phyloP scores from a whole-genome alignment of 345 rosid species.

The Salix arbutifolia region DNA sequence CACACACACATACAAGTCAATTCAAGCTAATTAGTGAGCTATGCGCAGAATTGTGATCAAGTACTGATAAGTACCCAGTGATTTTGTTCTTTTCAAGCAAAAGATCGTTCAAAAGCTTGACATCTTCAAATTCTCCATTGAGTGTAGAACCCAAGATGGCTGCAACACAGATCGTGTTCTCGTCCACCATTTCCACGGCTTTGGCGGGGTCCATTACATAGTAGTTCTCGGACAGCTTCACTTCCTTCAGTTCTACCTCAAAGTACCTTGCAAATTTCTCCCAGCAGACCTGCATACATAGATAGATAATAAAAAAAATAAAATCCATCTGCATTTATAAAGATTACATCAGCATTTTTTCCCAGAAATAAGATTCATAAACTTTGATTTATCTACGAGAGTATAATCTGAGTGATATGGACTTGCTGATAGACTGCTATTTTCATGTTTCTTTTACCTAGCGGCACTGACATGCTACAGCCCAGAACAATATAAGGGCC shows the following conservation, averaged over 20 bases:
- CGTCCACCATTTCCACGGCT: conserved; percentile 92
- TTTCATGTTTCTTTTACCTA: background rate
- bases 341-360: no score
- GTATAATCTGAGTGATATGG: background rate
- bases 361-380: background rate
- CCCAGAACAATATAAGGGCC: background rate
- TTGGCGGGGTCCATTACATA: conserved; percentile 91
- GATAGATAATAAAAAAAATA: background rate
- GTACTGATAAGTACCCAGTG: conserved; percentile 49
- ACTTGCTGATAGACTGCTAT: background rate
- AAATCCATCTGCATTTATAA: no score
- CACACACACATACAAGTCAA: no score
- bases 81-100: conserved; percentile 57
- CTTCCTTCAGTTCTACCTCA: conserved; percentile 90
- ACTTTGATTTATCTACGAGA: background rate
- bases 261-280: conserved; percentile 93
- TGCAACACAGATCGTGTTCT: conserved; percentile 96
- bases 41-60: background rate
- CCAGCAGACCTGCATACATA: conserved; percentile 57
- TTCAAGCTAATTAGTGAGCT: background rate
- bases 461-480: background rate
- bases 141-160: conserved; percentile 90
- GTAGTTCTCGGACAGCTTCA: conserved; percentile 78
- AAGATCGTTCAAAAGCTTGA: conserved; percentile 75
- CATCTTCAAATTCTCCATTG: conserved; percentile 94